Base-by-base conservation (phyloP, 2,329 filamentous ascomycete species). In the Fusarium sublunatum region DNA sequence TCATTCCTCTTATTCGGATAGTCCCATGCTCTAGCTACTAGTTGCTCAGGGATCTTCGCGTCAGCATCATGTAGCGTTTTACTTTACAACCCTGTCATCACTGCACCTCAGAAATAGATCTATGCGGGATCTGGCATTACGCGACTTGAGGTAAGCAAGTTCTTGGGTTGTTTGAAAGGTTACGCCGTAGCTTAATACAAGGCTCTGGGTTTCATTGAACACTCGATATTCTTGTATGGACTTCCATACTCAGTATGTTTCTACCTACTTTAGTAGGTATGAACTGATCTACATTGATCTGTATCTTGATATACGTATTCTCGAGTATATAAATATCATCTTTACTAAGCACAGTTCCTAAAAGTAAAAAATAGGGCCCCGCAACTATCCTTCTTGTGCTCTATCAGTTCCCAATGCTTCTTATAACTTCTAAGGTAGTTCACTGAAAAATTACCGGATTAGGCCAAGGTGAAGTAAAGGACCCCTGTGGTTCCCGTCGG, bases 81-180 rank as follows among this genome's bases (percentile, higher is more conserved):
- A 53, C 28, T 38, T 47, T 52, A 34, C 52, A 59, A 65, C 62
- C 62, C 62, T 65, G 61, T 63, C 61, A 38, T 51, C 62, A 47
- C 52, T 58, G 57, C 26, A 47, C 41, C 47, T 34, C 40, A 53
- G 32, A 40, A 44, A 39, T 25, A 55, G 35, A 42, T 48, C 42
- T 41, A 42, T 43, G 28, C 36, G 26, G 31, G 10, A 48, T 48
- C 19, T 24, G 43, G 32, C 28, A 10, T 44, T 29, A n/a, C 48
- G 35, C 15, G 31, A 35, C 15, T 29, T 19, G 31, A 24, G 13
- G 9, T n/a, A 15, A 43, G 22, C 10, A 8, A 19, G 19, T 19
- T 19, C 19, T 19, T 19, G 19, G 19, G 19, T 19, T 19, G 19
- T 19, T 19, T 19, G 19, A 19, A 19, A 19, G 19, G 19, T 3